Evolutionary conservation across 2,329 filamentous ascomycete species (phyloP).

Genomic region (Mariannaea elegans): DNA sequence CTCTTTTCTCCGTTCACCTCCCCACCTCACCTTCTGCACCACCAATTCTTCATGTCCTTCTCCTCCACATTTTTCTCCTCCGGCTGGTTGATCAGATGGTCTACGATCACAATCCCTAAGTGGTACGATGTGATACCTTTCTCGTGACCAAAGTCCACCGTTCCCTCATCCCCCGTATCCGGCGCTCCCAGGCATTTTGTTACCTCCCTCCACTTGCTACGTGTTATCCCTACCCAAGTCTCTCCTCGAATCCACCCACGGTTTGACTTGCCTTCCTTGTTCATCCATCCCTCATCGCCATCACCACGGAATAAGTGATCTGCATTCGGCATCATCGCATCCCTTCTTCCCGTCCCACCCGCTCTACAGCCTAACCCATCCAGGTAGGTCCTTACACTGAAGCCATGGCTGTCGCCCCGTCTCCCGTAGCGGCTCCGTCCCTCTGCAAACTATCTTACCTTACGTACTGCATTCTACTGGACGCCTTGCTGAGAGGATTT

Average conservation of each 20-base stretch:
- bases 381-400: constrained; percentile 13
- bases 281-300: neutral
- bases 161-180: neutral
- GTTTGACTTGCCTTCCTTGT: neutral
- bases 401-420: neutral
- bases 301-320: constrained; percentile 1
- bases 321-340: constrained; percentile 2
- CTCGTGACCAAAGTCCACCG: constrained; percentile 3
- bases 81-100: neutral
- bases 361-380: constrained; percentile 9
- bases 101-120: neutral
- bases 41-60: no score
- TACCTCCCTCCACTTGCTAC: neutral
- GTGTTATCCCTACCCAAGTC: no score
- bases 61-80: neutral
- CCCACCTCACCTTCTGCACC: neutral
- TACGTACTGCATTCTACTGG: neutral
- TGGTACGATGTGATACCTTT: constrained; percentile 1
- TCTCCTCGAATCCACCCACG: neutral
- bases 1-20: neutral
- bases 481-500: neutral
- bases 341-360: constrained; percentile 20
- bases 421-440: constrained; percentile 5
- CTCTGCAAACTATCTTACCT: neutral
- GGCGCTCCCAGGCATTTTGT: no score